Conservation (phyloP, 176 grass and related monocot species). For the Urochloa ruziziensis region DNA sequence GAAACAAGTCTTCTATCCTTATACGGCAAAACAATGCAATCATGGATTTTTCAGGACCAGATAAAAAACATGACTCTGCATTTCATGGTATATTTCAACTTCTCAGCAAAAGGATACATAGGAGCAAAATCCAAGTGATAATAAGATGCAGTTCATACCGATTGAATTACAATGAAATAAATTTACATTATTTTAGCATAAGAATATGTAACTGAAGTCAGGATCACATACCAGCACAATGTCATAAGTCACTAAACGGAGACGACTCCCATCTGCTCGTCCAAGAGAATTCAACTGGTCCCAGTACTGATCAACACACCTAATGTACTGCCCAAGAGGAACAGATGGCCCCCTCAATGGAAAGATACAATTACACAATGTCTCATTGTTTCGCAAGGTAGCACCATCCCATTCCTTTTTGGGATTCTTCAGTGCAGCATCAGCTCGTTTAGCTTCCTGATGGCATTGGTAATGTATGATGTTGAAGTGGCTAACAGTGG, state of each 20-base stretch:
- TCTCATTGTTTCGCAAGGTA: constrained; percentile 92
- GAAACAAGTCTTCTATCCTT: neutral
- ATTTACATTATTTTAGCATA: neutral
- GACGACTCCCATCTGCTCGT: constrained; percentile 81
- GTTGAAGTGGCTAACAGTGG: constrained; percentile 94
- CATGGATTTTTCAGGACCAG: neutral
- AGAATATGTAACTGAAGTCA: neutral
- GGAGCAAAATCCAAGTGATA: constrained; percentile 1
- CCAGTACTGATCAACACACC: constrained; percentile 97
- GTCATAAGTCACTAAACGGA: constrained; percentile 88
- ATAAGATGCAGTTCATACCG: constrained; percentile 5
- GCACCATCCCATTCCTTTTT: constrained; percentile 99
- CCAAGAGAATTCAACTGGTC: constrained; percentile 88
- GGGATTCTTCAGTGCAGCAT: constrained; percentile 85
- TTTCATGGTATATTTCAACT: neutral
- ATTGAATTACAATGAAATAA: constrained; percentile 4
- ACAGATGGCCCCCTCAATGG: constrained; percentile 78
- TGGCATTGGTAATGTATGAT: constrained; percentile 98
- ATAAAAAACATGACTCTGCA: neutral
- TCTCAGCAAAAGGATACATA: neutral
- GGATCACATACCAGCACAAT: constrained; percentile 80
- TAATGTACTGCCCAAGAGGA: constrained; percentile 74
- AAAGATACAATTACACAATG: constrained; percentile 97
- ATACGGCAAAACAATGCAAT: neutral
- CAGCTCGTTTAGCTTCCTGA: constrained; percentile 94